Percentiles rank a stretch among this genome's conserved stretches.
These are phyloP conservation scores for Cadophora sp. DNA, from an alignment of 2,329 filamentous ascomycete species.

Conservation along the genomic window DNA sequence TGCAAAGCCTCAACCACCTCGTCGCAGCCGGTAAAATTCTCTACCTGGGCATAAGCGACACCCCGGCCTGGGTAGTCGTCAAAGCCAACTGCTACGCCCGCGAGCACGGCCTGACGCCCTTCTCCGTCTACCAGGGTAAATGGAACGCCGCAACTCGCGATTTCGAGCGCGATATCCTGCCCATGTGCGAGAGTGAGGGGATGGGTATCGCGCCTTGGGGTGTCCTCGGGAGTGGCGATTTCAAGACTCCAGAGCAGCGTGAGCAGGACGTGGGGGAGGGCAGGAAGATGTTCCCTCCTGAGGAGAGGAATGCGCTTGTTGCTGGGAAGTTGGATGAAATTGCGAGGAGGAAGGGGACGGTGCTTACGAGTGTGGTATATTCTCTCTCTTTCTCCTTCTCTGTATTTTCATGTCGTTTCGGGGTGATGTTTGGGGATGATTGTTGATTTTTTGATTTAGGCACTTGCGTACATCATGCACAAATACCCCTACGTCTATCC, in stretches of 20 bases:
- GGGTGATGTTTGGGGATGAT: background rate
- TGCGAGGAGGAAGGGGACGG: slow-evolving; percentile 44
- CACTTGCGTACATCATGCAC: slow-evolving; percentile 63
- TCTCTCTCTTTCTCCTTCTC: background rate
- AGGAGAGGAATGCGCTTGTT: slow-evolving; percentile 36
- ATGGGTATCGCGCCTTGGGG: slow-evolving; percentile 64
- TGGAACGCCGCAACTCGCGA: slow-evolving; percentile 68
- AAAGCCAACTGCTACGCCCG: slow-evolving; percentile 71
- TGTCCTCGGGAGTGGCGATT: slow-evolving; percentile 54
- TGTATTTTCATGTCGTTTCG: background rate
- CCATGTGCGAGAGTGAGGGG: slow-evolving; percentile 62
- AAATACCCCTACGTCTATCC: slow-evolving; percentile 64
- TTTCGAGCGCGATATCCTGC: slow-evolving; percentile 64
- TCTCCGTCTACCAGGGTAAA: slow-evolving; percentile 70
- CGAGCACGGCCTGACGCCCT: slow-evolving; percentile 69
- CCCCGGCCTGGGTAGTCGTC: slow-evolving; percentile 71
- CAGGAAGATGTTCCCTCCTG: background rate
- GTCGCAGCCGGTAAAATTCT: slow-evolving; percentile 66
- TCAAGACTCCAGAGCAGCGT: slow-evolving; percentile 49
- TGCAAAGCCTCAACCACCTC: slow-evolving; percentile 68
- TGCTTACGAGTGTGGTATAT: slow-evolving; percentile 10
- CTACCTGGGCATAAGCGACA: slow-evolving; percentile 71
- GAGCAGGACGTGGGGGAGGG: background rate
- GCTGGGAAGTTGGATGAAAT: slow-evolving; percentile 46
- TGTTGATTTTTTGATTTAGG: slow-evolving; percentile 34